Evolutionary conservation across 768 basidiomycete species (phyloP), one percentile per base, ranked within the genome.

Genomic region (Leccinum barrowsii): DNA sequence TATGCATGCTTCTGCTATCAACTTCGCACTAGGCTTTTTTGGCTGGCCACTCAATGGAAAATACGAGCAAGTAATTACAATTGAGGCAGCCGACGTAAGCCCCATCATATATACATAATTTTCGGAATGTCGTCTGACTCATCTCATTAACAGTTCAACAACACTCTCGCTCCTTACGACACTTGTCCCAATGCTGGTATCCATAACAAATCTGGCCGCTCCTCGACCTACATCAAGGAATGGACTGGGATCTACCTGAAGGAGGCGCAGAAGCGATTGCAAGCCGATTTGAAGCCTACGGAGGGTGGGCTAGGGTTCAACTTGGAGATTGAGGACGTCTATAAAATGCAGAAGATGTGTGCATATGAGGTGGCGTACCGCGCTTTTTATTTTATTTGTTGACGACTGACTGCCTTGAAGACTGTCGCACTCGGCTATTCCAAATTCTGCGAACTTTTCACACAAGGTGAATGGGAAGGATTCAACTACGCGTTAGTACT

Each of bases 341-440:
- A 87, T 59, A 80, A 78, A 10, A 83, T 93, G 79, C 91, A 92
- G 66, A 86, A 90, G 71, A 77, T 89, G 72, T 94, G 93, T 64
- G 84, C 91, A 6, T 94, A 93, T 63, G 92, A 94, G 80, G 89
- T 87, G 52, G 4, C 13, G 40, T 52, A 34, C 52, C 17, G 8
- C 8, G 6, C 1, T 26, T 50, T 7, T 15, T n/a, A n/a, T n/a
- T n/a, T n/a, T 21, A 6, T 37, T 7, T n/a, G 34, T 55, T 59
- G 47, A 64, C 19, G 34, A n/a, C 6, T 13, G 24, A 21, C 6
- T n/a, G 28, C 46, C 5, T 19, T 35, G 12, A 55, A 91, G 89
- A 94, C 95, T 17, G 95, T 96, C 48, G 90, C 92, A 0, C 79
- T 96, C 11, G 94, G 92, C 8, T 95, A 92, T 68, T 94, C 92